These are phyloP conservation scores for Gossypium gossypioides DNA, from an alignment of 441 rosid genomes.

Conservation along the genomic window DNA sequence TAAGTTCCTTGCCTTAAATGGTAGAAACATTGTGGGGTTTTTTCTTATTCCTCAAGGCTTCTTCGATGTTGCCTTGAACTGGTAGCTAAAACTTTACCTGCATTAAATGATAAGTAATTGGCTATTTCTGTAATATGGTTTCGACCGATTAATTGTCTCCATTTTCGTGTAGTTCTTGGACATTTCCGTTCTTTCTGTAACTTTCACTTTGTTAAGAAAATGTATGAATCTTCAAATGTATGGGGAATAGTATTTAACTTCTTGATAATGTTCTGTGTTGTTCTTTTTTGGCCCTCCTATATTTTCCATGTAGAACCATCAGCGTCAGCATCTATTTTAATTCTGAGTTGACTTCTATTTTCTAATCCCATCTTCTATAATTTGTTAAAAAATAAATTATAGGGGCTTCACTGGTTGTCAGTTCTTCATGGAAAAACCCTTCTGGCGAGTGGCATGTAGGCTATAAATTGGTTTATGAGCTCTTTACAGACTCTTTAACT, in stretches of 20 bases:
- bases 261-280: slow-evolving; percentile 4
- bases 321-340: background rate
- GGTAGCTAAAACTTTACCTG: background rate
- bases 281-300: background rate
- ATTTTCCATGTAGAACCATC: background rate
- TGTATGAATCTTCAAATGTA: background rate
- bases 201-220: background rate
- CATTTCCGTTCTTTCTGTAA: background rate
- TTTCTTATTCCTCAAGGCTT: background rate
- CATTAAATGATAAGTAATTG: background rate
- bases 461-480: slow-evolving; percentile 69
- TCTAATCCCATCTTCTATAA: background rate
- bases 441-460: slow-evolving; percentile 95
- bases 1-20: background rate
- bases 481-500: slow-evolving; percentile 58
- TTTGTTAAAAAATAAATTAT: slow-evolving; percentile 11
- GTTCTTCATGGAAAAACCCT: slow-evolving; percentile 88
- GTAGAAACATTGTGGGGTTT: background rate
- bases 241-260: background rate
- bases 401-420: slow-evolving; percentile 66
- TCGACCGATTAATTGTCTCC: background rate
- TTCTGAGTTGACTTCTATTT: slow-evolving; percentile 1
- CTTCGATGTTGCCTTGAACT: background rate
- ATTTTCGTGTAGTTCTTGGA: background rate
- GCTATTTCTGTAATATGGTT: background rate